Evolutionary conservation across 495 filamentous ascomycete genomes (phyloP), one percentile per base, ranked within the genome.

Genomic region (Cercophora samala): DNA sequence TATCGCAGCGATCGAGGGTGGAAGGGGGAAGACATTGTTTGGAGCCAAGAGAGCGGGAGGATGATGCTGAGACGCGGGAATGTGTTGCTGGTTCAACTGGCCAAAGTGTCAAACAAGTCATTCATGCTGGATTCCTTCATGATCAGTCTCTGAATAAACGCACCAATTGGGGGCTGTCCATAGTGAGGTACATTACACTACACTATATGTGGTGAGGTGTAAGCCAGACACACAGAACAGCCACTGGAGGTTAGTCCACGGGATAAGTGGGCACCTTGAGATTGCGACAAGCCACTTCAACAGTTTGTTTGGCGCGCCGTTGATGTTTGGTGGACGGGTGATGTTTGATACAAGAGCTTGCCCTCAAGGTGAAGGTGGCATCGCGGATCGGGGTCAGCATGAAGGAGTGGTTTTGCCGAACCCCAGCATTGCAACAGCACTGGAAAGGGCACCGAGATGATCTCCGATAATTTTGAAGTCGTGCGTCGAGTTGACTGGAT

Each of bases 371-470:
- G 25, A 65, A 53, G 25, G 58, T 58, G 58, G 61, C 19, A 58
- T 64, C 62, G 25, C 15, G 56, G 25, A 18, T 60, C 22, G 42
- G 64, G 19, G 56, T 32, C 18, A 58, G 62, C 56, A 69, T 62
- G 25, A 65, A 19, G 46, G 62, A 58, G 55, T 13, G 26, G 63
- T 67, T 70, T 64, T 70, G 65, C 68, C 68, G 52, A 60, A 23
- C 62, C 42, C 59, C n/a, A 53, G 64, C 23, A 58, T 19, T 69
- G 68, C 68, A 66, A 69, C 64, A 58, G 56, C 60, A 59, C 17
- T n/a, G 61, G 26, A 52, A 56, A 53, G 67, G 46, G 0, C 23
- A 51, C 68, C 68, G 68, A 66, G 60, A 66, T 66, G 61, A 69
- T 26, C 55, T n/a, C 64, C 60, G 55, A 61, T 19, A 62, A 46